Evolutionary conservation across 2,329 filamentous ascomycete species (phyloP).

Genomic region (Calonectria hongkongensis): DNA sequence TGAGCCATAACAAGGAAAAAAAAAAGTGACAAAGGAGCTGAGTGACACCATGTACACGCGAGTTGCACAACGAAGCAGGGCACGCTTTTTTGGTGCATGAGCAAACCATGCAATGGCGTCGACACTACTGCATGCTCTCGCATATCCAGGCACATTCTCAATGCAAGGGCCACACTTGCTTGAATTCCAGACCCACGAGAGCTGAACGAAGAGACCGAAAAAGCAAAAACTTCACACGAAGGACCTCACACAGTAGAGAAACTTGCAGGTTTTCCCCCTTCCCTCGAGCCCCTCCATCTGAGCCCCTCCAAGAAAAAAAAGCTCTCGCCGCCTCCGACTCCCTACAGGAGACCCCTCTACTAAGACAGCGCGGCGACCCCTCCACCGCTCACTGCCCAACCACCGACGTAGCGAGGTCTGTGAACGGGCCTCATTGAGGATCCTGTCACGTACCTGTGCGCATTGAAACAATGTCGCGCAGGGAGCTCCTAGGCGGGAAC

Average conservation of each 20-base stretch:
- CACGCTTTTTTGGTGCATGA: conserved; percentile 18
- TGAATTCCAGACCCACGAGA: conserved; percentile 21
- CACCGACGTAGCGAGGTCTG: conserved; percentile 25
- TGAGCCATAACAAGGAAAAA: neutral
- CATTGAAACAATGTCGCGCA: conserved; percentile 48
- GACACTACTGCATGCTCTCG: conserved; percentile 37
- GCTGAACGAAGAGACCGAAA: conserved; percentile 23
- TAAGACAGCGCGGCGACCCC: conserved; percentile 19
- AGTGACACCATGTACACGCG: neutral
- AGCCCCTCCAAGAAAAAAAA: conserved; percentile 26
- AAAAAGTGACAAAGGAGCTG: conserved; percentile 18
- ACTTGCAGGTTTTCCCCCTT: conserved; percentile 8
- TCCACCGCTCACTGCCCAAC: conserved; percentile 31
- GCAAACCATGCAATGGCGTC: conserved; percentile 23
- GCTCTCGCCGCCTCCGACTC: conserved; percentile 8
- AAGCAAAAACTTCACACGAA: conserved; percentile 6
- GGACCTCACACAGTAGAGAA: neutral
- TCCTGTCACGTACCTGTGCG: conserved; percentile 45
- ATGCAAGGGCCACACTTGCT: conserved; percentile 32
- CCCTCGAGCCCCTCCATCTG: conserved; percentile 6
- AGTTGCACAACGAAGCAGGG: neutral
- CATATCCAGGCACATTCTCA: conserved; percentile 34
- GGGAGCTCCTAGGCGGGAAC: conserved; percentile 48
- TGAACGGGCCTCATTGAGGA: conserved; percentile 47
- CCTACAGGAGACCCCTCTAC: conserved; percentile 21